These are phyloP conservation scores for Yamadazyma paraphyllophila DNA, from an alignment of 805 yeast genomes.

Conservation along the genomic window DNA sequence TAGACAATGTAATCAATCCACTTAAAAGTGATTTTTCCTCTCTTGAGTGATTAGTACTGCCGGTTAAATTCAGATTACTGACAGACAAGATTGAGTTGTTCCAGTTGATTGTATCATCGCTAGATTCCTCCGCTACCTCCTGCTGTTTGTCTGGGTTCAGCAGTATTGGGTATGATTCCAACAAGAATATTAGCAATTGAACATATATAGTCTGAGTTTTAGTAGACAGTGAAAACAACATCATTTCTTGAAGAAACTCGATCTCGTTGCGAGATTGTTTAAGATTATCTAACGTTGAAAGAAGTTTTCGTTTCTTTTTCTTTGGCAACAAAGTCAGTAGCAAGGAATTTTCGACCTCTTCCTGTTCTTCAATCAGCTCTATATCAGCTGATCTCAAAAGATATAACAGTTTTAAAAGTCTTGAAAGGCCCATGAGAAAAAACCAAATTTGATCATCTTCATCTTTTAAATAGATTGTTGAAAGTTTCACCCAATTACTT, in stretches of 20 bases:
- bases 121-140: neutral
- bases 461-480: conserved; percentile 20
- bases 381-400: conserved; percentile 9
- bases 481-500: conserved; percentile 25
- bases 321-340: neutral
- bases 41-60: neutral
- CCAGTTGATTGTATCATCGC: neutral
- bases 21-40: neutral
- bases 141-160: neutral
- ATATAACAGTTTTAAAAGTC: conserved; percentile 31
- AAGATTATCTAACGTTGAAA: neutral
- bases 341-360: neutral
- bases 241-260: conserved; percentile 25
- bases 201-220: conserved; percentile 17
- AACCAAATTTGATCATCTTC: conserved; percentile 39
- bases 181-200: conserved; percentile 18
- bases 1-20: neutral
- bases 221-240: conserved; percentile 11
- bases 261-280: conserved; percentile 17
- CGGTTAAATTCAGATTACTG: neutral
- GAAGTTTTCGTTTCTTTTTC: conserved; percentile 2
- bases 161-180: conserved; percentile 12
- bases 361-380: neutral
- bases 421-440: conserved; percentile 30
- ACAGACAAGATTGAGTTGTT: neutral